Base-by-base conservation (phyloP, 495 filamentous ascomycete genomes). In the Daldinia concentrica region DNA sequence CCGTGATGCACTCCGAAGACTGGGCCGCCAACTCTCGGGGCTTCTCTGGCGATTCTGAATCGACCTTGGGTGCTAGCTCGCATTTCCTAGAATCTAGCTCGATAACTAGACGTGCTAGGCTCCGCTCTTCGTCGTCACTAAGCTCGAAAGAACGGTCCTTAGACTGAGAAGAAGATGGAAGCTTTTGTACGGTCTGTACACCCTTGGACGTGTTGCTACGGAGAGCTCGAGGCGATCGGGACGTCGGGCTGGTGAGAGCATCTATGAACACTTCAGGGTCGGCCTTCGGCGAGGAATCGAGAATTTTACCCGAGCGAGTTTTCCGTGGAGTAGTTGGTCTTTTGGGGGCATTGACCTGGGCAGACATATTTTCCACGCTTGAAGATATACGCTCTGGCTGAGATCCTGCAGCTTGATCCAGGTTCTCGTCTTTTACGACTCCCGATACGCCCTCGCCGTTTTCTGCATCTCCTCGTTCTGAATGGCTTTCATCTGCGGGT, bases 241-340 rank as follows among this genome's bases (percentile, higher is more conserved):
- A 14, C 15, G 34, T 12, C 27, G 81, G 84, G 37, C 81, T 85
- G 32, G 74, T 79, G 14, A 74, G 75, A 22, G 84, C 86, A 63
- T 87, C 86, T 11, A 84, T 79, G 64, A 82, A 86, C 11, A 75
- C 74, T 3, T 84, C 81, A 17, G 61, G 64, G 14, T 80, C 79
- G 3, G 79, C 82, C 7, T 75, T 81, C 0, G 82, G 80, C 8
- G 80, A 64, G 17, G 66, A 79, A 17, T 70, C 72, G 15, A 52
- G 65, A 9, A 50, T 39, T 55, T 71, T 74, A 11, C 66, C 58
- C 24, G 64, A 51, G 22, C 69, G 50, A 19, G 45, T 62, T 30
- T 17, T 64, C 3, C 60, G 55, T 11, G 63, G 54, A 39, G 60
- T 71, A 5, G 48, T 17, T 11, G 43, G 56, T 17, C 32, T 48